Evolutionary conservation across 2,329 filamentous ascomycete species (phyloP).

Genomic region (Pseudocercospora fijiensis): DNA sequence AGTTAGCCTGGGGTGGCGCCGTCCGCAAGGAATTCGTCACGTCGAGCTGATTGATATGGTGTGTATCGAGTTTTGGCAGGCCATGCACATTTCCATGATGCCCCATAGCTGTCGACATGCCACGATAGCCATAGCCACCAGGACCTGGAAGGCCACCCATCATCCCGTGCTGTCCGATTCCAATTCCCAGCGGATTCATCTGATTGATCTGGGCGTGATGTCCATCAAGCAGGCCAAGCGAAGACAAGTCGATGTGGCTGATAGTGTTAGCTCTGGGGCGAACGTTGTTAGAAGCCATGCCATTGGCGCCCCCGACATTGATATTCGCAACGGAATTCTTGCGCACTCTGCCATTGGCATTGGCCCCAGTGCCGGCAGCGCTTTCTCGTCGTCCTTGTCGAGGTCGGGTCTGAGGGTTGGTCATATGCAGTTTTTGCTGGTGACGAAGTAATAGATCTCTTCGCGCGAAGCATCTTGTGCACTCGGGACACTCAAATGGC

Average conservation of each 20-base stretch:
- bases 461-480: slow-evolving; percentile 88
- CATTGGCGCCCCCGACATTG: slow-evolving; percentile 50
- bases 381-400: slow-evolving; percentile 84
- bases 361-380: slow-evolving; percentile 67
- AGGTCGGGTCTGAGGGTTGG: slow-evolving; percentile 81
- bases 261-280: slow-evolving; percentile 94
- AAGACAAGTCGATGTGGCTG: slow-evolving; percentile 79
- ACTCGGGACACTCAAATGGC: slow-evolving; percentile 95
- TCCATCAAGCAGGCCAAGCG: slow-evolving; percentile 56
- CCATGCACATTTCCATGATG: slow-evolving; percentile 66
- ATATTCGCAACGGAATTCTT: slow-evolving; percentile 84
- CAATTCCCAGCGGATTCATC: slow-evolving; percentile 32
- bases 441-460: slow-evolving; percentile 88
- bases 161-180: slow-evolving; percentile 47
- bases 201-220: slow-evolving; percentile 30
- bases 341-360: slow-evolving; percentile 70
- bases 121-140: slow-evolving; percentile 64
- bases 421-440: slow-evolving; percentile 97
- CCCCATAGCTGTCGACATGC: slow-evolving; percentile 68
- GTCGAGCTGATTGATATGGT: slow-evolving; percentile 61
- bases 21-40: slow-evolving; percentile 69
- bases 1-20: slow-evolving; percentile 69
- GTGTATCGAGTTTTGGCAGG: slow-evolving; percentile 80
- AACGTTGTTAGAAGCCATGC: slow-evolving; percentile 58
- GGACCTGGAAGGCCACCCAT: slow-evolving; percentile 57